Conservation (phyloP, 2,329 filamentous ascomycete species). For the Tothia fuscella region DNA sequence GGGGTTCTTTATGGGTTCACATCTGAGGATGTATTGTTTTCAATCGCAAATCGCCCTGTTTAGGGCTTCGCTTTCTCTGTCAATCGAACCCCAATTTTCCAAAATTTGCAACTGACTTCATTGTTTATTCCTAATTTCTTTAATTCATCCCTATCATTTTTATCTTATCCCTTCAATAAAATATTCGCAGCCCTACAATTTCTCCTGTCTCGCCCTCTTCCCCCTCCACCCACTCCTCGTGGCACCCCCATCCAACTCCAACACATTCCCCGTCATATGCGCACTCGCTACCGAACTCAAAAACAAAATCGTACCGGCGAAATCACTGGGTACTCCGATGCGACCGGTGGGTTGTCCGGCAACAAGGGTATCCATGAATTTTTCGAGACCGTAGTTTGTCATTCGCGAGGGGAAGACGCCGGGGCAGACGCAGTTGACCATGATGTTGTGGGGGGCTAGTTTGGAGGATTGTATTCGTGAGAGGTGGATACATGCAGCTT, state of each 20-base stretch:
- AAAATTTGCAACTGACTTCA: no score
- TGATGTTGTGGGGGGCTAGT: constrained; percentile 40
- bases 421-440: constrained; percentile 34
- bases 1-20: no score
- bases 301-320: constrained; percentile 35
- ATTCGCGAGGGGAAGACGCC: constrained; percentile 42
- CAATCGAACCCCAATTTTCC: no score
- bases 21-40: no score
- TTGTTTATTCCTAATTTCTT: no score
- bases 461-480: constrained; percentile 40
- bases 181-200: no score
- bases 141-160: no score
- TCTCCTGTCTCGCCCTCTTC: no score
- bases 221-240: constrained; percentile 30
- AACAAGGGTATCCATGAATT: constrained; percentile 37
- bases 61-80: no score
- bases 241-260: constrained; percentile 37
- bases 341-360: constrained; percentile 34
- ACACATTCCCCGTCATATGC: constrained; percentile 36
- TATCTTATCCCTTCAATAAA: no score
- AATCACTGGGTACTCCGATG: constrained; percentile 36
- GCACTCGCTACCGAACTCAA: constrained; percentile 28
- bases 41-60: no score
- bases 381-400: constrained; percentile 41
- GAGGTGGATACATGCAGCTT: constrained; percentile 42